These are phyloP conservation scores for Penicillium atrosanguineum DNA, from an alignment of 495 filamentous ascomycete species.

Conservation along the genomic window DNA sequence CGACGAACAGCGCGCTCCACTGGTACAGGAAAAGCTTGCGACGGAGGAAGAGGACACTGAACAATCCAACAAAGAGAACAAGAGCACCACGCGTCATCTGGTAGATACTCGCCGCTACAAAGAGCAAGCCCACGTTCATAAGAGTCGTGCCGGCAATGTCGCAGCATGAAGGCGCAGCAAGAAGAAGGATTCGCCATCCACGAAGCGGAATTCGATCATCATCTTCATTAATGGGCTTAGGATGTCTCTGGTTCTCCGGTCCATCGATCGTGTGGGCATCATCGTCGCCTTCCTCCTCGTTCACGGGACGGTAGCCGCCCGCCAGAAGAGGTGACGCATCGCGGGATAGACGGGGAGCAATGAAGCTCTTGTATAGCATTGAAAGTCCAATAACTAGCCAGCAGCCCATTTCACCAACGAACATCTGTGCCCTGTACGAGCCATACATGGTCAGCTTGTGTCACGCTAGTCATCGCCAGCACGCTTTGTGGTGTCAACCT, in stretches of 20 bases:
- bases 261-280: conserved; percentile 37
- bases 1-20: conserved; percentile 83
- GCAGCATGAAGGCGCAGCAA: conserved; percentile 86
- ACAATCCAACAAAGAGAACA: conserved; percentile 91
- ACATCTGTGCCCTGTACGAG: conserved; percentile 70
- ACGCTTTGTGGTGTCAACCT: not conserved
- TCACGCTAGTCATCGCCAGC: not conserved
- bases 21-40: conserved; percentile 77
- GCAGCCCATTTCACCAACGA: conserved; percentile 87
- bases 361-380: conserved; percentile 59
- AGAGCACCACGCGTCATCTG: conserved; percentile 97
- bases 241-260: conserved; percentile 31
- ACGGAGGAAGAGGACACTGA: conserved; percentile 86
- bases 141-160: conserved; percentile 94
- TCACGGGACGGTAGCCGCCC: conserved; percentile 65
- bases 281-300: conserved; percentile 44
- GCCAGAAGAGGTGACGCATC: conserved; percentile 43
- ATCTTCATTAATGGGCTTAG: conserved; percentile 48
- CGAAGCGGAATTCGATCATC: conserved; percentile 55
- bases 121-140: conserved; percentile 92
- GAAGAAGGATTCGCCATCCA: conserved; percentile 70
- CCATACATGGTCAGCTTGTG: conserved; percentile 6
- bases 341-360: conserved; percentile 32
- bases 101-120: conserved; percentile 93
- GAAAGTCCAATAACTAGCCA: conserved; percentile 78